These are phyloP conservation scores for Rauvolfia tetraphylla DNA, from an alignment of 257 asterid genomes.

Conservation along the genomic window DNA sequence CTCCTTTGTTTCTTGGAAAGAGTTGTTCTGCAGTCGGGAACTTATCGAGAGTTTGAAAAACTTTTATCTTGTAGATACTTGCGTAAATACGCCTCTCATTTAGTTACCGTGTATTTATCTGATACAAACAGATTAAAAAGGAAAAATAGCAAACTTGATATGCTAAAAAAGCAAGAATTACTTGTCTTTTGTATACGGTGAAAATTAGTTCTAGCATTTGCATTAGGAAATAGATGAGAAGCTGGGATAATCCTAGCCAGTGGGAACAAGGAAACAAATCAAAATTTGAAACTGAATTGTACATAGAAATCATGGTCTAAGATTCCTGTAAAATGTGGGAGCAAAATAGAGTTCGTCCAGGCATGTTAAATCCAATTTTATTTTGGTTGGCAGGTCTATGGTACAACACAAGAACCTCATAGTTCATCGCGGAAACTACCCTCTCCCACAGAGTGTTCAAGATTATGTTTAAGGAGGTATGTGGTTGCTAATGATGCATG, in stretches of 20 bases:
- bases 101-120: neutral
- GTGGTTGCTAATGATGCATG: conserved; percentile 55
- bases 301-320: neutral
- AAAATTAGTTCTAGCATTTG: too few species aligned
- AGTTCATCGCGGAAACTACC: conserved; percentile 40
- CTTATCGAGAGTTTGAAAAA: neutral
- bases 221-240: too few species aligned
- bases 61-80: neutral
- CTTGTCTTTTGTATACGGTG: too few species aligned
- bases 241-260: neutral
- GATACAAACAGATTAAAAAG: too few species aligned
- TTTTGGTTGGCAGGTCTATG: neutral
- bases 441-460: conserved; percentile 12
- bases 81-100: too few species aligned
- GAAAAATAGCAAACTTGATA: too few species aligned
- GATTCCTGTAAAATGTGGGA: neutral
- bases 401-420: conserved; percentile 12
- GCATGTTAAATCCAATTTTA: neutral
- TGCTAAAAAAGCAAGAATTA: too few species aligned
- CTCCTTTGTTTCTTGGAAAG: neutral
- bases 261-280: neutral
- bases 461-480: conserved; percentile 33
- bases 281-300: neutral
- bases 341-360: neutral
- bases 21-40: neutral